phyloP scores from a whole-genome alignment of 2,329 filamentous ascomycete genomes.

The Bertia moriformis region DNA sequence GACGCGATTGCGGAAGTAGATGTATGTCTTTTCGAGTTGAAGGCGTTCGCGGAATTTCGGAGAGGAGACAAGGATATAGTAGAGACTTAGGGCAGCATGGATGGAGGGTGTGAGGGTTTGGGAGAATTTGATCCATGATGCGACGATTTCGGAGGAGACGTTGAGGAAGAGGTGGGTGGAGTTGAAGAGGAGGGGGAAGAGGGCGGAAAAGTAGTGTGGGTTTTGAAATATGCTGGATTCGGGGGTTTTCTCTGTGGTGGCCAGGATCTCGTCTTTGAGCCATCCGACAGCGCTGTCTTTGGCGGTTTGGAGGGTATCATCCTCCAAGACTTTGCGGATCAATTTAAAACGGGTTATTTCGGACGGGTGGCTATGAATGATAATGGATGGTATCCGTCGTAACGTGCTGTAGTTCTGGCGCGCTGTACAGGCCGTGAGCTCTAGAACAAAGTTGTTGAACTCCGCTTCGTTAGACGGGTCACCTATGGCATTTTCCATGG shows the following conservation, averaged over 20 bases:
- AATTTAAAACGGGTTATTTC: slow-evolving; percentile 32
- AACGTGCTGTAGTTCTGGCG: slow-evolving; percentile 17
- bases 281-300: slow-evolving; percentile 42
- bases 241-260: slow-evolving; percentile 15
- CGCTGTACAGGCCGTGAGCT: slow-evolving; percentile 19
- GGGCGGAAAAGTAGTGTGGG: slow-evolving; percentile 17
- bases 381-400: slow-evolving; percentile 15
- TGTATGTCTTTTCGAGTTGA: slow-evolving; percentile 21
- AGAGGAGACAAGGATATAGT: slow-evolving; percentile 37
- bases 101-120: slow-evolving; percentile 28
- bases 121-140: slow-evolving; percentile 31
- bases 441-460: slow-evolving; percentile 35
- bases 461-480: slow-evolving; percentile 30
- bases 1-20: slow-evolving; percentile 15
- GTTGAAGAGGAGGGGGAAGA: slow-evolving; percentile 35
- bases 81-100: slow-evolving; percentile 40
- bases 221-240: slow-evolving; percentile 15
- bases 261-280: slow-evolving; percentile 43
- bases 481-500: slow-evolving; percentile 24
- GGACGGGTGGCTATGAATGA: slow-evolving; percentile 35
- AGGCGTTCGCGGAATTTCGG: slow-evolving; percentile 27
- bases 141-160: slow-evolving; percentile 18
- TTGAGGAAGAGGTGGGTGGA: slow-evolving; percentile 23
- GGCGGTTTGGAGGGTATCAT: slow-evolving; percentile 34
- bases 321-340: slow-evolving; percentile 36